phyloP scores from a whole-genome alignment of 192 early-diverging fungal species.

The Coemansia sp. region DNA sequence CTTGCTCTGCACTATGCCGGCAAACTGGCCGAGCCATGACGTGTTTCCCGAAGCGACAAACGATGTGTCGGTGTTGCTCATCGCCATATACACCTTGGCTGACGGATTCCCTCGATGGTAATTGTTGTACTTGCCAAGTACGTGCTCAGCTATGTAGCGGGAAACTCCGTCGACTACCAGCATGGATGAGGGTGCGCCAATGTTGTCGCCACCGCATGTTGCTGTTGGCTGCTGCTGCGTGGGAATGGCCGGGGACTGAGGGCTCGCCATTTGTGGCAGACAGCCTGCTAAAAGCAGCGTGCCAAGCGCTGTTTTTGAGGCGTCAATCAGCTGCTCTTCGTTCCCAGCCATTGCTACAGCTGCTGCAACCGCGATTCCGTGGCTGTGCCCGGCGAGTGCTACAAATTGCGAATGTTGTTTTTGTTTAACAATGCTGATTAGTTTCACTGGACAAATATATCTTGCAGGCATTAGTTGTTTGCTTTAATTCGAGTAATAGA shows the following conservation, averaged over 20 bases:
- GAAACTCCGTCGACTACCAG: slow-evolving; percentile 72
- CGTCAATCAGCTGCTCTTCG: slow-evolving; percentile 70
- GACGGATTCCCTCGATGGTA: slow-evolving; percentile 56
- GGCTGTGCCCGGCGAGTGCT: slow-evolving; percentile 85
- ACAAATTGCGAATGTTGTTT: slow-evolving; percentile 28
- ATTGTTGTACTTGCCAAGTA: slow-evolving; percentile 78
- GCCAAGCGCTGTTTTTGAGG: slow-evolving; percentile 76
- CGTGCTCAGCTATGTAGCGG: slow-evolving; percentile 66
- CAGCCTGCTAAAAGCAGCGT: slow-evolving; percentile 83
- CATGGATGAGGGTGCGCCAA: slow-evolving; percentile 72
- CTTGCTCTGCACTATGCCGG: slow-evolving; percentile 73
- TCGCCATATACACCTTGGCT: slow-evolving; percentile 66
- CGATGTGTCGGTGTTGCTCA: slow-evolving; percentile 74
- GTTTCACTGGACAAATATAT: too few species aligned
- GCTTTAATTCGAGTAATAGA: background rate
- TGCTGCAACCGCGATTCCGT: slow-evolving; percentile 84
- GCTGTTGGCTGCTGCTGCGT: background rate
- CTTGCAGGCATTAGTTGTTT: background rate
- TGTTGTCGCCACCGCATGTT: background rate
- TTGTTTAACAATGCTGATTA: too few species aligned
- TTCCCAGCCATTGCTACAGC: slow-evolving; percentile 76
- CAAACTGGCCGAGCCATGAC: slow-evolving; percentile 79
- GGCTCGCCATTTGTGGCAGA: slow-evolving; percentile 72
- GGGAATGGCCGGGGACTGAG: slow-evolving; percentile 42
- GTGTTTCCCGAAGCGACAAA: slow-evolving; percentile 79